Base-by-base conservation (phyloP, 1,139 yeast genomes). In the Candida sp. region DNA sequence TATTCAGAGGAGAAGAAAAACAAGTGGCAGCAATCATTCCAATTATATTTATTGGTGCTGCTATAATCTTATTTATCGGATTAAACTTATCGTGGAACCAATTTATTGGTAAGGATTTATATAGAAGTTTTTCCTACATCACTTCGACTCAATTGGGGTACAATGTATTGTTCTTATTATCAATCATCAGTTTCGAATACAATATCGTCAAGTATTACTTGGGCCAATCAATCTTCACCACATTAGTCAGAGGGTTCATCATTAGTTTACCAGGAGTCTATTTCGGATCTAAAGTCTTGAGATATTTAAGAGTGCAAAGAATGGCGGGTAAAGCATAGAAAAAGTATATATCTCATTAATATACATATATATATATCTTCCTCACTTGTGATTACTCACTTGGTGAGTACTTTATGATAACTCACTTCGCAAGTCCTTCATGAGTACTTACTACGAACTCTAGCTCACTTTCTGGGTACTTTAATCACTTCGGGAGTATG, bases 171-270 rank as follows among this genome's bases (percentile, higher is more conserved):
- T 82, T 87, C 52, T 60, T 87, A 42, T 33, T 45, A 8, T 65
- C 83, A 3, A 60, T 90, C 39, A 58, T 76, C 19, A 81, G 80
- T 4, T 74, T 81, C 51, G 97, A 90, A 65, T 61, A 66, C 38
- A 70, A 79, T 22, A 87, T 90, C 55, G 63, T 77, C 51, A 75
- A 73, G 49, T 91, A 91, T 67, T 91, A 81, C 65, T 61, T 81
- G 51, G 86, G 88, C 27, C 71, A 79, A 35, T 73, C 88, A 22
- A 87, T 91, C 43, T 90, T 91, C 62, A 73, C 79, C 21, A 82
- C 96, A 1, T 61, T 90, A 40, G 70, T 73, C 49, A 72, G 79
- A 49, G 66, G 75, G 8, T 70, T 75, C 8, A 50, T 80, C 22
- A 66, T 84, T 44, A 73, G 77, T 5, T 76, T 81, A 2, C 77